Evolutionary conservation across 2,329 filamentous ascomycete genomes (phyloP), one percentile per base, ranked within the genome.

Genomic region (Metarhizium guizhouense): DNA sequence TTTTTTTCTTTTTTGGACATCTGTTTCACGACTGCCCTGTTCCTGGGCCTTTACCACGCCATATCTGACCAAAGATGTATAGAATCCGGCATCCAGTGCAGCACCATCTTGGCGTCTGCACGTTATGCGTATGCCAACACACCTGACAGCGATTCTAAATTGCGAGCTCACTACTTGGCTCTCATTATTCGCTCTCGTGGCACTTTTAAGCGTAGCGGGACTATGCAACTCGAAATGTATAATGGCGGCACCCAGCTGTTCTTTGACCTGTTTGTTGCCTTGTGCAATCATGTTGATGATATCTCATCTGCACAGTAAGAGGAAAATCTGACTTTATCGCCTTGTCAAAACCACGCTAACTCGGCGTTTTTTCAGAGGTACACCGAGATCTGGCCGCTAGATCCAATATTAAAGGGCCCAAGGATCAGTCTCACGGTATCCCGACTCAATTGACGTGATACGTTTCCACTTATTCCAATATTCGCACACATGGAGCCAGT

Each of bases 221-320:
- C 91, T 3, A 95, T 96, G 91, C 92, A 96, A 73, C 83, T 89
- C 62, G 91, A 96, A 75, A 96, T 96, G 91, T 88, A 88, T 70
- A 83, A 84, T 59, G 92, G 92, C 32, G 90, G 90, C 54, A 88
- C 78, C 1, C 81, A 88, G 66, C 77, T 95, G 57, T 96, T 95
- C 76, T 96, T 96, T 68, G 92, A 96, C 68, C 77, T 96, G 48
- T 96, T 96, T 69, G 92, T 96, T 52, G 90, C 92, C 18, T 83
- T 96, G 73, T 91, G 88, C 73, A 95, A 96, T 69, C 90, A 95
- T 67, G 88, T 95, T 67, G 89, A 84, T 69, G 87, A 86, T 64
- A 79, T 85, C 59, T 78, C 80, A 4, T 78, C 75, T 55, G 72
- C 75, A 56, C 75, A 77, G 80, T 84, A 70, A 76, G 79, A 45